Evolutionary conservation across 2,329 filamentous ascomycete genomes (phyloP).

Genomic region (Arthrocladium fulminans): DNA sequence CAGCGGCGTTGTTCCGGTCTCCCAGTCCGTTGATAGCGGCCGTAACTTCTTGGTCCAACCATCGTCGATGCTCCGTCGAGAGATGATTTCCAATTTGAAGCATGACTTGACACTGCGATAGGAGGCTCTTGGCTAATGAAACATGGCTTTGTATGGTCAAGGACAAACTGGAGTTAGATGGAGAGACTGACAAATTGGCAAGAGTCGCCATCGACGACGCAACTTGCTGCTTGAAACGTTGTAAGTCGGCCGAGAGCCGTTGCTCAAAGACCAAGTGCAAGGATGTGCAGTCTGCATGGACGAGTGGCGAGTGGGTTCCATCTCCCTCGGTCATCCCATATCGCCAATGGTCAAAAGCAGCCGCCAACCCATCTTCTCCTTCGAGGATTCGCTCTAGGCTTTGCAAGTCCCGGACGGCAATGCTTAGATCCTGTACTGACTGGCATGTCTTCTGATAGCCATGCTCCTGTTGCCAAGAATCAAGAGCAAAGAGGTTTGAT

Average conservation of each 20-base stretch:
- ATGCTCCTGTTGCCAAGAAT: not conserved
- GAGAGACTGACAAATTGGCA: not conserved
- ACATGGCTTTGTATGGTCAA: not conserved
- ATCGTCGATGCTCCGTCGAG: not conserved
- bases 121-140: not conserved
- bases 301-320: not conserved
- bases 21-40: not conserved
- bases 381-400: not conserved
- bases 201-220: not conserved
- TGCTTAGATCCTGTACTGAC: constrained; percentile 7
- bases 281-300: not conserved
- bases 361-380: constrained; percentile 2
- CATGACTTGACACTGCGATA: constrained; percentile 4
- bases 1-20: not conserved
- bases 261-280: not conserved
- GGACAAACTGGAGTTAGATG: not conserved
- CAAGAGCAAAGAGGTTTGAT: not conserved
- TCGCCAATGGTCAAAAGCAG: not conserved
- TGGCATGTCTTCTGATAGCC: not conserved
- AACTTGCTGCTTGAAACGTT: constrained; percentile 1
- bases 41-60: not conserved
- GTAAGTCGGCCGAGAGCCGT: not conserved
- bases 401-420: constrained; percentile 1
- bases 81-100: constrained; percentile 1
- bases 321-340: not conserved